Conservation (phyloP, 2,329 filamentous ascomycete species). For the Exutisphaerella laricina region DNA sequence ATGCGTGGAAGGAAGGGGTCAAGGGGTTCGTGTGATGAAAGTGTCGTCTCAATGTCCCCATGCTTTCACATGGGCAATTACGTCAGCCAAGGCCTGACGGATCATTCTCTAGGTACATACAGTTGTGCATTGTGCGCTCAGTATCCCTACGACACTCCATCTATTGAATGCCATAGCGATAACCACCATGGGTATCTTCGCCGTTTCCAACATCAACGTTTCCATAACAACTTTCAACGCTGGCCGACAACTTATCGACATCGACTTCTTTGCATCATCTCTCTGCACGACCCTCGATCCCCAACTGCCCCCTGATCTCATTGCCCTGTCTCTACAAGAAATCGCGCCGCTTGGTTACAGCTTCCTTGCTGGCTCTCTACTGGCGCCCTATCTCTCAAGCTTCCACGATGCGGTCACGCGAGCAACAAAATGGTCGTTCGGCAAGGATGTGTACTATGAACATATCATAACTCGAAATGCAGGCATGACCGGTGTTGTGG, state of each 20-base stretch:
- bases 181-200: background rate
- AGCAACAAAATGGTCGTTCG: constrained; percentile 47
- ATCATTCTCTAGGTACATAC: no score
- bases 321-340: constrained; percentile 74
- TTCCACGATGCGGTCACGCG: constrained; percentile 60
- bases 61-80: no score
- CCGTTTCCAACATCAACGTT: constrained; percentile 50
- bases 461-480: constrained; percentile 67
- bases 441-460: constrained; percentile 59
- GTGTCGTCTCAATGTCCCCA: no score
- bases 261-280: constrained; percentile 60
- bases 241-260: constrained; percentile 64
- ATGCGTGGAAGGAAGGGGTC: no score
- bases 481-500: constrained; percentile 83
- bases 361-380: constrained; percentile 77
- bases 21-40: no score
- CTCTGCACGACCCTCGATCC: constrained; percentile 45
- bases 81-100: no score
- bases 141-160: no score
- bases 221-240: constrained; percentile 90
- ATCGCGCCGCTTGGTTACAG: constrained; percentile 76
- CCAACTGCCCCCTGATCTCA: constrained; percentile 57
- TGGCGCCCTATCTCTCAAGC: constrained; percentile 68
- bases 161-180: no score
- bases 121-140: no score